These are phyloP conservation scores for Solioccasus polychromus DNA, from an alignment of 768 basidiomycete genomes.

Conservation along the genomic window DNA sequence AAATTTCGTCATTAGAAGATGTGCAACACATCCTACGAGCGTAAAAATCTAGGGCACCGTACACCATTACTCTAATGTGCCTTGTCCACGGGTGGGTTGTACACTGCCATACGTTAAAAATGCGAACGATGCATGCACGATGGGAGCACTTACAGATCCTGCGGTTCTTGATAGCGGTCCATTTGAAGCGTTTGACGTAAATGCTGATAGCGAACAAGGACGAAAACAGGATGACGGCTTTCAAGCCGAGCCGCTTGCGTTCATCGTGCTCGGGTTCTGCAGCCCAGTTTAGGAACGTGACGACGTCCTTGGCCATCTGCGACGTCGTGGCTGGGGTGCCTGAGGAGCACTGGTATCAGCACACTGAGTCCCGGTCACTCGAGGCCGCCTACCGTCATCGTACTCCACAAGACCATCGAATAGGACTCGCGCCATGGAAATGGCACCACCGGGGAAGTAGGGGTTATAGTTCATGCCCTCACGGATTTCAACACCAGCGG, in stretches of 20 bases:
- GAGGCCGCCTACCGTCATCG: slow-evolving; percentile 68
- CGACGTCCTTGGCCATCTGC: slow-evolving; percentile 99
- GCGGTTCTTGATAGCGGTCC: slow-evolving; percentile 88
- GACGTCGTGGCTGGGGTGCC: slow-evolving; percentile 95
- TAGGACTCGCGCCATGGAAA: slow-evolving; percentile 95
- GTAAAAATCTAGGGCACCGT: slow-evolving; percentile 25
- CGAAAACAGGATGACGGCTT: slow-evolving; percentile 93
- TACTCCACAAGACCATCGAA: slow-evolving; percentile 97
- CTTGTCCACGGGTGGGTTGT: slow-evolving; percentile 38
- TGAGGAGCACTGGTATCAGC: slow-evolving; percentile 29
- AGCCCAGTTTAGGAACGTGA: slow-evolving; percentile 94
- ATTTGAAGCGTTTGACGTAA: slow-evolving; percentile 96
- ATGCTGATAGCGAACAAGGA: slow-evolving; percentile 74
- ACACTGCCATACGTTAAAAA: slow-evolving; percentile 29
- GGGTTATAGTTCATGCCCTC: slow-evolving; percentile 99
- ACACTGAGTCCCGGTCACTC: background rate
- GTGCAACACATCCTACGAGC: slow-evolving; percentile 19
- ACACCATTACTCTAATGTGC: slow-evolving; percentile 27
- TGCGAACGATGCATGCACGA: background rate
- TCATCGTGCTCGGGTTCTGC: slow-evolving; percentile 98
- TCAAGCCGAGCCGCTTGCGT: slow-evolving; percentile 94
- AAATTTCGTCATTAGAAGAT: slow-evolving; percentile 21
- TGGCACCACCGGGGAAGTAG: slow-evolving; percentile 98
- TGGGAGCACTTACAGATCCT: slow-evolving; percentile 68
- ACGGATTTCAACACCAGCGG: slow-evolving; percentile 90